Percentiles rank a stretch among this genome's conserved stretches.
These are phyloP conservation scores for Sarocladium kiliense DNA, from an alignment of 2,329 filamentous ascomycete species.

Conservation along the genomic window DNA sequence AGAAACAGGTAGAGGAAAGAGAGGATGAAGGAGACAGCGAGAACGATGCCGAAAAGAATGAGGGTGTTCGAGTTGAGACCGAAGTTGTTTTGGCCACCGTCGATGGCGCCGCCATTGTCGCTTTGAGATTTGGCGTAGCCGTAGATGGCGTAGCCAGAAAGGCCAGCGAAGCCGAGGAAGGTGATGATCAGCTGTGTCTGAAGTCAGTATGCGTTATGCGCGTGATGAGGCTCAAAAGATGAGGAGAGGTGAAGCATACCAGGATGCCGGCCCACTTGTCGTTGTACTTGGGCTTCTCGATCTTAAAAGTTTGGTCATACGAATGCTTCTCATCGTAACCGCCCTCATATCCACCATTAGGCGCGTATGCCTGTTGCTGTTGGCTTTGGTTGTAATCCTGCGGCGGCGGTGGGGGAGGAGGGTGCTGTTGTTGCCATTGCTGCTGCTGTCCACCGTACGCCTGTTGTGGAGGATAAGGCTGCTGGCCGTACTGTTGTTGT, in stretches of 20 bases:
- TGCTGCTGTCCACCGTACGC: constrained; percentile 12
- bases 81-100: constrained; percentile 60
- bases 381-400: constrained; percentile 14
- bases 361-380: constrained; percentile 19
- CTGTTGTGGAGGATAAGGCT: constrained; percentile 18
- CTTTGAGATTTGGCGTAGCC: constrained; percentile 63
- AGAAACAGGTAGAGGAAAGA: constrained; percentile 73
- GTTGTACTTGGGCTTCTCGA: constrained; percentile 82
- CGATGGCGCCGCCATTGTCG: constrained; percentile 68
- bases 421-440: constrained; percentile 21
- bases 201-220: background rate
- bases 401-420: constrained; percentile 17
- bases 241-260: constrained; percentile 34
- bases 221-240: background rate
- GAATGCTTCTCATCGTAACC: constrained; percentile 42
- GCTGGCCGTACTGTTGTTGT: constrained; percentile 18
- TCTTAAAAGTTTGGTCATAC: constrained; percentile 78
- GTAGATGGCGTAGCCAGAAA: constrained; percentile 70
- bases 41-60: constrained; percentile 75
- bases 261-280: constrained; percentile 85
- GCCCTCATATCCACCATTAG: constrained; percentile 29
- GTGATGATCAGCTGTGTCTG: constrained; percentile 59
- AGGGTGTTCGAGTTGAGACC: constrained; percentile 77
- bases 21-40: constrained; percentile 68
- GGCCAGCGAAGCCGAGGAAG: constrained; percentile 67